Base-by-base conservation (phyloP, 257 asterid genomes). In the Ilex aquifolium region DNA sequence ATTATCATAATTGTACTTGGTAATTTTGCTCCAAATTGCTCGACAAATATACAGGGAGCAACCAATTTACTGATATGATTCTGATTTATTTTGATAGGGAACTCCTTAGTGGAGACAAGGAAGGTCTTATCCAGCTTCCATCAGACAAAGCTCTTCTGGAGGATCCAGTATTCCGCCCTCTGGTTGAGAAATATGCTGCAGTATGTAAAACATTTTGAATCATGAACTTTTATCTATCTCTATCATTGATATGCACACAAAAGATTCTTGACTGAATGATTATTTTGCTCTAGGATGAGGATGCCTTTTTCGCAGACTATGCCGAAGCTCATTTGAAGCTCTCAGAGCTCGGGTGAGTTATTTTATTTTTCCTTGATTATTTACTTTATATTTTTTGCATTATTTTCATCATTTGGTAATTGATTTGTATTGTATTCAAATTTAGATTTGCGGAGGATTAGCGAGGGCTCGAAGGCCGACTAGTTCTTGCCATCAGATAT, bases 261-360 rank as follows among this genome's bases (percentile, higher is more conserved):
- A 21, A 21, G 27, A 21, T 21, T 21, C 27, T 21, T 21, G 27
- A 21, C 27, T 1, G 27, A 21, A 21, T 21, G 27, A 21, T 21
- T 66, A 68, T 51, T 7, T 31, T 50, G 8, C 17, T 11, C 46
- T 66, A 90, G 97, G 95, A 87, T 31, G 95, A 90, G 80, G 97
- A 90, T 56, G 82, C 90, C 16, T 90, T 90, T 90, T 90, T 87
- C 56, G 74, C 75, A 49, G 95, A 85, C 73, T 90, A 87, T 68
- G 90, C 95, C 44, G 85, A 83, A 70, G 83, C 97, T 66, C 97
- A 85, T 79, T 54, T 82, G 46, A 90, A 85, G 72, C 94, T 90
- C 68, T 85, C 97, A 0, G 97, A 90, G 77, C 88, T 90, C 3
- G 95, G 95, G 97, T 89, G 68, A 72, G 76, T 79, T 2, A 59